Evolutionary conservation across 805 yeast species (phyloP).

Genomic region (Schizosaccharomyces osmophilus): DNA sequence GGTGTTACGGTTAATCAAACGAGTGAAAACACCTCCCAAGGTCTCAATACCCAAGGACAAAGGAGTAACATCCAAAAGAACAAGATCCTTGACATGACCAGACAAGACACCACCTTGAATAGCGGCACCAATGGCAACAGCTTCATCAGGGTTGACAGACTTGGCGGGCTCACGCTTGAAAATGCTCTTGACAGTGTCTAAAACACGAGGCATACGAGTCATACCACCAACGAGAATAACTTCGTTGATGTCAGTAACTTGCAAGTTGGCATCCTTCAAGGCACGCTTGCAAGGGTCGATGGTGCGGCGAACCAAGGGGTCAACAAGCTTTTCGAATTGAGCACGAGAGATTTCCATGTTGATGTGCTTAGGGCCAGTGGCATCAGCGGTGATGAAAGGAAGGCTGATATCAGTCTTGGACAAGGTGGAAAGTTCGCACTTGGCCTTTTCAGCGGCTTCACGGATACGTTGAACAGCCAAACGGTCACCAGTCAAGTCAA

Average conservation of each 20-base stretch:
- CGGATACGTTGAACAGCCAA: slow-evolving; percentile 68
- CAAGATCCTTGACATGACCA: slow-evolving; percentile 83
- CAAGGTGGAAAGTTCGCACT: slow-evolving; percentile 60
- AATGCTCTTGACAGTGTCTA: slow-evolving; percentile 47
- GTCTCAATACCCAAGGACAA: slow-evolving; percentile 89
- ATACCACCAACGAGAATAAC: slow-evolving; percentile 75
- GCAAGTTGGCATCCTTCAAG: slow-evolving; percentile 51
- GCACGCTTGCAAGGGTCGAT: slow-evolving; percentile 61
- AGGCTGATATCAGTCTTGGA: slow-evolving; percentile 50
- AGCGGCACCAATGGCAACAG: slow-evolving; percentile 90
- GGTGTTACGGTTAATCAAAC: slow-evolving; percentile 77
- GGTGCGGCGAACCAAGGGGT: slow-evolving; percentile 46
- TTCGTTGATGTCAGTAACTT: slow-evolving; percentile 44
- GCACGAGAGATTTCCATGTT: slow-evolving; percentile 43
- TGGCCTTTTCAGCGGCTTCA: slow-evolving; percentile 76
- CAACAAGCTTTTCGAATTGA: slow-evolving; percentile 42
- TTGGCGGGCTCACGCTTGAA: slow-evolving; percentile 70
- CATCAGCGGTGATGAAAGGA: slow-evolving; percentile 73
- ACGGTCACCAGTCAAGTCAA: slow-evolving; percentile 39
- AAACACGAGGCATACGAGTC: slow-evolving; percentile 79
- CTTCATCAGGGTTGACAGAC: slow-evolving; percentile 87
- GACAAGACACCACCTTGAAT: slow-evolving; percentile 91
- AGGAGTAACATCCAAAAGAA: slow-evolving; percentile 72
- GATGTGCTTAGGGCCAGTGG: slow-evolving; percentile 57
- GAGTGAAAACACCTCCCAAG: slow-evolving; percentile 90